Evolutionary conservation across 345 rosid genomes (phyloP), one percentile per base, ranked within the genome.

Genomic region (Schrenkiella parvula): DNA sequence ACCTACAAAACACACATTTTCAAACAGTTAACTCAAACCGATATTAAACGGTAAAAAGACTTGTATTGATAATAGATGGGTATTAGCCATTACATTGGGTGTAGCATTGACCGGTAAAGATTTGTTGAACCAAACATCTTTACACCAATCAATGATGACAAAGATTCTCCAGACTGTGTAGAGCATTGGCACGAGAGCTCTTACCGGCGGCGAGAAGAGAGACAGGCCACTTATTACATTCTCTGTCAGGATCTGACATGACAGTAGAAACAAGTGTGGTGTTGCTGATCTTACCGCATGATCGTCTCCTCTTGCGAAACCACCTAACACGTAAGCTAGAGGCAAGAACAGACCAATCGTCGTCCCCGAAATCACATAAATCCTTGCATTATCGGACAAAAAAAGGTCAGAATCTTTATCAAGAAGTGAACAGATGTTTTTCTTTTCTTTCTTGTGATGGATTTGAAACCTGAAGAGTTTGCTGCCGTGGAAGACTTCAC

Each of bases 241-340:
- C 80, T 91, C 96, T 0, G 96, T 84, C 18, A 95, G 86, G 54
- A 95, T 91, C 78, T 95, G 99, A 76, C 86, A 95, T 0, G 96
- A 88, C 19, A 89, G 90, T 76, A 91, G 68, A 83, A 91, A 95
- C 78, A 89, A 64, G 64, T 88, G 96, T 3, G 93, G 98, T 0
- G 99, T 89, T 0, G 92, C 89, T 13, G 93, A 89, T 19, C 90
- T 82, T 31, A 88, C 91, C 0, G 93, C 95, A 1, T 83, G 79
- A 6, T 88, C 88, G 46, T 91, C 96, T 1, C 92, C 98, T 71
- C 98, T 81, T 0, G 99, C 99, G 0, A 95, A 91, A 17, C 98
- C 99, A 0, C 99, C 98, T 65, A 95, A 41, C 23, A 87, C 96
- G 25, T 91, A 95, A 2, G 96, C 95, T 28, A 95, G 65, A 0